These are phyloP conservation scores for Graphilbum sp. DNA, from an alignment of 2,329 filamentous ascomycete genomes.

Conservation along the genomic window DNA sequence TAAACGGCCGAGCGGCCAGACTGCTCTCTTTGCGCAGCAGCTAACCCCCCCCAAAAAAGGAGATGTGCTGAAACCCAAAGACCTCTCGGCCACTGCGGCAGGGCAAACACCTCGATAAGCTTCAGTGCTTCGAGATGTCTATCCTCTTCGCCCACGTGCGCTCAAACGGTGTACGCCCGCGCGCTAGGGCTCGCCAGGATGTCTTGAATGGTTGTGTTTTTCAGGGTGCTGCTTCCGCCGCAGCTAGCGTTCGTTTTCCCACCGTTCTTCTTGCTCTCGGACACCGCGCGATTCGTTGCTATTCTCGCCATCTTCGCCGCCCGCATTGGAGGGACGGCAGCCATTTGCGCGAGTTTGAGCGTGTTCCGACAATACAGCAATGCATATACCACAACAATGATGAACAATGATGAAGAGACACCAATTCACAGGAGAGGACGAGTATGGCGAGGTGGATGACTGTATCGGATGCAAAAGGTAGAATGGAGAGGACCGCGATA, in stretches of 20 bases:
- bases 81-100: conserved; percentile 4
- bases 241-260: background rate
- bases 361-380: background rate
- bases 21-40: background rate
- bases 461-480: background rate
- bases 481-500: background rate
- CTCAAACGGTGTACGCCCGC: conserved; percentile 29
- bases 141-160: conserved; percentile 5
- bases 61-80: background rate
- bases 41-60: background rate
- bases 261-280: background rate
- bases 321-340: conserved; percentile 1
- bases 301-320: conserved; percentile 1
- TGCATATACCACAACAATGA: no score
- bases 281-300: background rate
- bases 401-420: background rate
- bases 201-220: conserved; percentile 5
- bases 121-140: conserved; percentile 11
- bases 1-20: no score
- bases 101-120: conserved; percentile 11
- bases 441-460: background rate
- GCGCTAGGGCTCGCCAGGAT: conserved; percentile 31
- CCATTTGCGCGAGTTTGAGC: conserved; percentile 1
- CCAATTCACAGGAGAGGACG: no score
- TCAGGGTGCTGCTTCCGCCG: conserved; percentile 4